Percentiles rank a stretch among this genome's conserved stretches.
phyloP scores from a whole-genome alignment of 805 yeast genomes.

The Wickerhamiella parazyma region DNA sequence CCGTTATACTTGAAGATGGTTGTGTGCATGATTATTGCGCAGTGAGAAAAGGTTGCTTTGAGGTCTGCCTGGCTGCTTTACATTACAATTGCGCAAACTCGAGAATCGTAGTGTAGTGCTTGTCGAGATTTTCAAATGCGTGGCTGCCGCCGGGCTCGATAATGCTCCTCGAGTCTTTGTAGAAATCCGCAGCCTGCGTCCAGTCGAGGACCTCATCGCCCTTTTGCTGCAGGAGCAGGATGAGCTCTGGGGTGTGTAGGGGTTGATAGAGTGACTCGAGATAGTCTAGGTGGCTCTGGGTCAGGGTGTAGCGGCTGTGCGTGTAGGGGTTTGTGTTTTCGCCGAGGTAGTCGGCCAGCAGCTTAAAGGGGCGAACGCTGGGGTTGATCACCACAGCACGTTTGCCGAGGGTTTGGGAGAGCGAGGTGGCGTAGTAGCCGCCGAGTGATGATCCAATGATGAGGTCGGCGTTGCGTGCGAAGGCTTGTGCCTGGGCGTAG shows the following conservation, averaged over 20 bases:
- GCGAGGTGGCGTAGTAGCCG: background rate
- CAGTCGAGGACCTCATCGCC: background rate
- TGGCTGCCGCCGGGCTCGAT: background rate
- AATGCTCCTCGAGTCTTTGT: background rate
- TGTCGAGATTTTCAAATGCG: background rate
- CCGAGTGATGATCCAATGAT: background rate
- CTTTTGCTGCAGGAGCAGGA: background rate
- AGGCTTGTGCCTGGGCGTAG: background rate
- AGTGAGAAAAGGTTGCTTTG: background rate
- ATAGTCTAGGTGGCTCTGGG: background rate
- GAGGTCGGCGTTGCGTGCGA: background rate
- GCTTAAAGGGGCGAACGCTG: background rate
- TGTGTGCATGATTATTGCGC: background rate
- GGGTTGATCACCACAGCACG: background rate
- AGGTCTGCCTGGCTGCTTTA: too few species aligned
- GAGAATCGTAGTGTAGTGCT: background rate
- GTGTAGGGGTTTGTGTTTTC: background rate
- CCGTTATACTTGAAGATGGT: background rate
- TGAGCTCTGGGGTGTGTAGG: background rate
- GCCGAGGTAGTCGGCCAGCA: background rate
- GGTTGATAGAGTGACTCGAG: background rate
- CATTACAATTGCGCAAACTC: background rate
- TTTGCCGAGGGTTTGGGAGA: background rate
- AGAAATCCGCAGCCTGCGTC: background rate
- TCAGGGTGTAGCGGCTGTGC: background rate